Conservation (phyloP, 129 eudicot species). For the Tanacetum coccineum region DNA sequence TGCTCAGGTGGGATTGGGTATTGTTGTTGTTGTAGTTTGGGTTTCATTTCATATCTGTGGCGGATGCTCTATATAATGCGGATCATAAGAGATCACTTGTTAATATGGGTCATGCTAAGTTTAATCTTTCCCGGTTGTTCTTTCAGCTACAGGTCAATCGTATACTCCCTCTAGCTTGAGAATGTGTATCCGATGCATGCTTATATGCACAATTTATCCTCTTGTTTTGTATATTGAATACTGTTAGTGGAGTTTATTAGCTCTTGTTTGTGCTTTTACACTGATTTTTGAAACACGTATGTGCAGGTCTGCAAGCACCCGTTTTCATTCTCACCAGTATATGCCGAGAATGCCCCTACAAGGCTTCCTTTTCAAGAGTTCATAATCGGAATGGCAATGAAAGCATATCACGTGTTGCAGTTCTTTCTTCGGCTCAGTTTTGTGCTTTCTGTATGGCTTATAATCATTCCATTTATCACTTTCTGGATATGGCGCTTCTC, state of each 20-base stretch:
- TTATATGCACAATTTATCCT: neutral
- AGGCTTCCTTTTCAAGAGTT: conserved; percentile 90
- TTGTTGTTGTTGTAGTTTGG: no score
- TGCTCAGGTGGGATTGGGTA: neutral
- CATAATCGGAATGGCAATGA: conserved; percentile 75
- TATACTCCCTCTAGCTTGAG: neutral
- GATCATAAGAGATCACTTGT: no score
- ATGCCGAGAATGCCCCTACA: conserved; percentile 85
- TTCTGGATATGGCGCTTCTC: conserved; percentile 97
- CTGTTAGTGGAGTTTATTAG: conserved; percentile 9
- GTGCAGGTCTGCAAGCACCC: conserved; percentile 94
- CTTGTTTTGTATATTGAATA: neutral
- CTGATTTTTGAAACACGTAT: neutral
- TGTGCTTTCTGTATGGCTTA: conserved; percentile 90
- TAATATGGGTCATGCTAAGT: no score
- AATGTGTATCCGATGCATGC: neutral
- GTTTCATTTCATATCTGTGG: no score
- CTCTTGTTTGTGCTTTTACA: conserved; percentile 5
- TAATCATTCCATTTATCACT: conserved; percentile 82
- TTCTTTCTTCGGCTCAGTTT: conserved; percentile 83
- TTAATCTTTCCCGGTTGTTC: no score
- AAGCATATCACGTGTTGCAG: conserved; percentile 73
- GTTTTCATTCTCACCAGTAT: conserved; percentile 86
- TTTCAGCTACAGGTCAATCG: no score
- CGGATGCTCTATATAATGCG: no score